Percentiles rank a stretch among this genome's conserved stretches.
These are phyloP conservation scores for Fragilariopsis cylindrus DNA, from an alignment of 108 stramenopile species.

Conservation along the genomic window DNA sequence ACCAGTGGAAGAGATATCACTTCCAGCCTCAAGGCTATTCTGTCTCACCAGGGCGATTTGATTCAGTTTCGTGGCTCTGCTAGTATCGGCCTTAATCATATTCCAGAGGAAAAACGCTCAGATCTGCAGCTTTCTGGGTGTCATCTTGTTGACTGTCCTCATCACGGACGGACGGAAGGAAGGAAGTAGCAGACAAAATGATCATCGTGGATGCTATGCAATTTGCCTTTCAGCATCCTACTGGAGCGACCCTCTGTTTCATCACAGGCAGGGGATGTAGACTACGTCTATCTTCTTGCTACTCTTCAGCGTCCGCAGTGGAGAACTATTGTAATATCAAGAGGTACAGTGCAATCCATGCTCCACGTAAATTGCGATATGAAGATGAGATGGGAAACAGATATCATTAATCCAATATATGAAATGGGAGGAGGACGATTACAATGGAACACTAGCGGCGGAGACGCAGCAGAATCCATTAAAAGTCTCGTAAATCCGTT, in stretches of 20 bases:
- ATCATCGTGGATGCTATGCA: constrained; percentile 51
- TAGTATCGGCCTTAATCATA: constrained; percentile 34
- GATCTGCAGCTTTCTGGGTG: constrained; percentile 42
- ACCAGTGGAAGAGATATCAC: constrained; percentile 23
- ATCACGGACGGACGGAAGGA: constrained; percentile 37
- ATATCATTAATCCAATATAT: constrained; percentile 17
- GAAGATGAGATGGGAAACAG: constrained; percentile 45
- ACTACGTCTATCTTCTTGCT: constrained; percentile 43
- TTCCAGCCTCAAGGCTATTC: constrained; percentile 23
- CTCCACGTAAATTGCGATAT: constrained; percentile 39
- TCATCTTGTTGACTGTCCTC: constrained; percentile 44
- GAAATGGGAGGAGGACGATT: too few relatives aligned
- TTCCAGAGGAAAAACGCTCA: constrained; percentile 39
- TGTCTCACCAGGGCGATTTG: constrained; percentile 29
- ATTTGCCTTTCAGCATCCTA: constrained; percentile 40
- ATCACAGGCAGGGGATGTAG: constrained; percentile 35
- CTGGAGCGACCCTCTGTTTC: constrained; percentile 41
- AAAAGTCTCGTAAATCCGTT: not conserved
- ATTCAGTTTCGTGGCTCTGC: constrained; percentile 43
- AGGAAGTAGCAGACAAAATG: constrained; percentile 53
- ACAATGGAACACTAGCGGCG: not conserved
- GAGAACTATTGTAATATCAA: constrained; percentile 45
- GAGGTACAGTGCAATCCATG: constrained; percentile 37
- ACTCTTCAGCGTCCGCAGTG: constrained; percentile 33
- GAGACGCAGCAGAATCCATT: not conserved